These are phyloP conservation scores for Musa acuminata DNA, from an alignment of 176 grass and related monocot genomes.

Conservation along the genomic window DNA sequence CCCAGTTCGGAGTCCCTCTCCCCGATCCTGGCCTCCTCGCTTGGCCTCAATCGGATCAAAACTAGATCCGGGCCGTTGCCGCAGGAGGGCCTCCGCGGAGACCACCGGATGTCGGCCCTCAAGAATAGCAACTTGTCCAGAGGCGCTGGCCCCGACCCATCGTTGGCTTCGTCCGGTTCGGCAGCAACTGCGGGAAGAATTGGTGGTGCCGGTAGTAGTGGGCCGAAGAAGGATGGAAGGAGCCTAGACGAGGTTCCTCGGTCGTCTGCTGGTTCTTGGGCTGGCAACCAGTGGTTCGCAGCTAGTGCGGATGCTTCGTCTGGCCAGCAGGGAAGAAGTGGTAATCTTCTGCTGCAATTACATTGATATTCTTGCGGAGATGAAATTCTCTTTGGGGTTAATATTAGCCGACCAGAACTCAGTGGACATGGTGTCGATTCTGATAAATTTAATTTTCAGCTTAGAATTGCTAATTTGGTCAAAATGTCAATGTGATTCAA, in stretches of 20 bases:
- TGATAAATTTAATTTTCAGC: too few relatives aligned
- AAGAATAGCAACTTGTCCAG: constrained; percentile 79
- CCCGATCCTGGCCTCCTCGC: constrained; percentile 95
- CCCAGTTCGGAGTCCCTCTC: constrained; percentile 22
- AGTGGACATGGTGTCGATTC: too few relatives aligned
- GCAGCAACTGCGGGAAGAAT: neutral
- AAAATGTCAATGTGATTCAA: too few relatives aligned
- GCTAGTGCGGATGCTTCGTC: constrained; percentile 9
- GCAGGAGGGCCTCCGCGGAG: constrained; percentile 59
- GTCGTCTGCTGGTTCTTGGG: constrained; percentile 7
- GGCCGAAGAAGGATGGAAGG: constrained; percentile 26
- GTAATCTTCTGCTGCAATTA: neutral
- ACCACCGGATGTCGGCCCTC: constrained; percentile 48
- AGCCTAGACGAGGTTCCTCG: constrained; percentile 35
- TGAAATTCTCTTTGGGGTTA: neutral
- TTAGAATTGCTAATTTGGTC: too few relatives aligned
- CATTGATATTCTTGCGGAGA: neutral
- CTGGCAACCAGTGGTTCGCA: constrained; percentile 11
- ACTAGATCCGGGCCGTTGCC: constrained; percentile 99
- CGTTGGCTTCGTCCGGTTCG: neutral
- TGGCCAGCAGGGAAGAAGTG: neutral
- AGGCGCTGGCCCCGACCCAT: neutral
- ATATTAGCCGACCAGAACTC: neutral
- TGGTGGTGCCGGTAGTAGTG: neutral
- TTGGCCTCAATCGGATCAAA: constrained; percentile 98